phyloP scores from a whole-genome alignment of 345 rosid species.

The Syzygium grande region DNA sequence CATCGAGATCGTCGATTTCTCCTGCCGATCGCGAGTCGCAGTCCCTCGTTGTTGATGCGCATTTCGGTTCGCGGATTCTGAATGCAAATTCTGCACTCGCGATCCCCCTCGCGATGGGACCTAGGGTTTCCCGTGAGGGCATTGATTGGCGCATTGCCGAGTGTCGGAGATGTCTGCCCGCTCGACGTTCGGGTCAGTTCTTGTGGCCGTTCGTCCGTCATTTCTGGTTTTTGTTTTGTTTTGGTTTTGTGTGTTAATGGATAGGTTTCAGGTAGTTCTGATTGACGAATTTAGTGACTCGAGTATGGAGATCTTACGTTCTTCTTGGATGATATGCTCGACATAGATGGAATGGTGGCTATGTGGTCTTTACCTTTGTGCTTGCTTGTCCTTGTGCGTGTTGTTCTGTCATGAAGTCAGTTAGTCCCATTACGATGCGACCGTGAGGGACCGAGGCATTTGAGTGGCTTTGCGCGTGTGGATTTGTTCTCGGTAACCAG shows the following conservation, averaged over 20 bases:
- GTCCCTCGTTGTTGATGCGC: neutral
- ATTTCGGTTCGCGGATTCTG: neutral
- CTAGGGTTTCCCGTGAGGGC: conserved; percentile 1
- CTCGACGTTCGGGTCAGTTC: conserved; percentile 20
- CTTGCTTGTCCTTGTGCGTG: neutral
- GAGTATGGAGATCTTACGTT: neutral
- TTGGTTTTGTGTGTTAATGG: neutral
- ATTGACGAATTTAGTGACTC: neutral
- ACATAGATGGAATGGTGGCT: neutral
- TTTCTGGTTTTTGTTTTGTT: too few species aligned
- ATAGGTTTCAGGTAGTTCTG: neutral
- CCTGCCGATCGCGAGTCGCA: neutral
- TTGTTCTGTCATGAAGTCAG: neutral
- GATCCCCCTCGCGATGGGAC: neutral
- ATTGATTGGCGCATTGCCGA: conserved; percentile 19
- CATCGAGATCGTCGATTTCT: neutral
- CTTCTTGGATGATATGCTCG: neutral
- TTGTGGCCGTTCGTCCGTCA: neutral
- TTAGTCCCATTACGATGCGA: neutral
- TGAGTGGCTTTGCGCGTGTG: neutral
- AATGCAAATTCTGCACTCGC: neutral
- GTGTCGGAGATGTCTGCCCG: conserved; percentile 14
- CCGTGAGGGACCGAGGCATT: neutral
- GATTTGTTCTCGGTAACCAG: neutral
- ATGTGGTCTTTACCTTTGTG: neutral